Evolutionary conservation across 116 monocot genomes (phyloP), one percentile per base, ranked within the genome.

Genomic region (Posidonia oceanica): DNA sequence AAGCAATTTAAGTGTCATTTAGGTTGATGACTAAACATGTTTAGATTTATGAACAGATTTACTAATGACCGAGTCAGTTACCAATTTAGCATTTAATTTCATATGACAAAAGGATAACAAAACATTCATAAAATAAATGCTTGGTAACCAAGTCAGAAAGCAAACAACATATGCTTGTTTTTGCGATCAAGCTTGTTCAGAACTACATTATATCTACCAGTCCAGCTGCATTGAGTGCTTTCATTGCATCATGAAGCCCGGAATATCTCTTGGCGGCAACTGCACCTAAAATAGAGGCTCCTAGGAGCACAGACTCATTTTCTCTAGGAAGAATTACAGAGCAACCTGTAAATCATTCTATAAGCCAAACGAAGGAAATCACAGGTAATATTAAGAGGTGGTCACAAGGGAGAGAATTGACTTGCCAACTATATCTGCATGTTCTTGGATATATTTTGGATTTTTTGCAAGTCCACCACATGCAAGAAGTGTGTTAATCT

Each of bases 381-480:
- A 66, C 12, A 52, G 15, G 54, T 42, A 63, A 44, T 60, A 57
- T 59, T 63, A 7, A 18, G 39, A 54, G 10, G 36, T 57, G 18
- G 5, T 37, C 29, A 57, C 8, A 38, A n/a, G 71, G 36, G 61
- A 44, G 66, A 64, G 5, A 71, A 56, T 14, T 61, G 58, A 76
- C 72, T 82, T 83, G 42, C 97, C 97, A 59, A 78, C 70, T 64
- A 98, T 98, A 79, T 98, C 78, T 56, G 97, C 97, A 79, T 98
- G 92, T 66, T 98, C 90, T 78, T 98, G 93, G 56, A 98, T 81
- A 77, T 89, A 98, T 20, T 93, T 14, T 7, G 72, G 51, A 48
- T 98, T 98, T 75, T 98, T 98, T 67, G 97, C 84, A 77, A 98
- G 86, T 62, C 97, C 97, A 52, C 97, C 97, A 76, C 97, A 97